Evolutionary conservation across 108 stramenopile genomes (phyloP).

Genomic region (Pelagomonas calceolata): DNA sequence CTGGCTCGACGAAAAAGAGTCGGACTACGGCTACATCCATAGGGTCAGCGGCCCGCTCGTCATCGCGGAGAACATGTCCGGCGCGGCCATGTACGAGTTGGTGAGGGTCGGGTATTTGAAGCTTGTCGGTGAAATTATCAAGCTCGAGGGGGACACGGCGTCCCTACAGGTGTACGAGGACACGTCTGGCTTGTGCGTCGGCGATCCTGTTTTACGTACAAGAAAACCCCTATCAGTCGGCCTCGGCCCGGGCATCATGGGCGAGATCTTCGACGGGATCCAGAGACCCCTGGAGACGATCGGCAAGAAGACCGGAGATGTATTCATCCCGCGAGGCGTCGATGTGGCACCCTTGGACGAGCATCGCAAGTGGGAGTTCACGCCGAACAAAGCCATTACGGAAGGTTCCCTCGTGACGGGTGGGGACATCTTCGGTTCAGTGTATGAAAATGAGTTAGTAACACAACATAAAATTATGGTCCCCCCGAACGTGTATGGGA

Average conservation of each 20-base stretch:
- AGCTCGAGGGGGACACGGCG: slow-evolving; percentile 97
- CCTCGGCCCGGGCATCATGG: slow-evolving; percentile 99
- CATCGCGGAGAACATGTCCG: slow-evolving; percentile 95
- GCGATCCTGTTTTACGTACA: slow-evolving; percentile 86
- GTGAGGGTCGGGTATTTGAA: slow-evolving; percentile 97
- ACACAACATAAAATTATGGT: slow-evolving; percentile 90
- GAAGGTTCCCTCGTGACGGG: slow-evolving; percentile 85
- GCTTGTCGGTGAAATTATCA: slow-evolving; percentile 99
- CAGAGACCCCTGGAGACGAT: slow-evolving; percentile 96
- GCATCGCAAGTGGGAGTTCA: slow-evolving; percentile 80
- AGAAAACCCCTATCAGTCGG: slow-evolving; percentile 91
- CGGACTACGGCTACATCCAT: slow-evolving; percentile 96
- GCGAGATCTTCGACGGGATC: slow-evolving; percentile 99
- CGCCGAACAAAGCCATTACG: slow-evolving; percentile 63
- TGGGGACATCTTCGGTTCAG: slow-evolving; percentile 86
- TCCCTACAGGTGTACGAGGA: slow-evolving; percentile 98
- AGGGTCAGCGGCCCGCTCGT: slow-evolving; percentile 95
- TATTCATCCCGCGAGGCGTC: slow-evolving; percentile 90
- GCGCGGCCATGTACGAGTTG: slow-evolving; percentile 91
- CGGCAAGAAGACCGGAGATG: slow-evolving; percentile 54
- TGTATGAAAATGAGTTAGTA: slow-evolving; percentile 97
- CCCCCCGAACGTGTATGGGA: slow-evolving; percentile 95
- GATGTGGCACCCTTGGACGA: slow-evolving; percentile 84
- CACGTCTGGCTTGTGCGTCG: slow-evolving; percentile 93
- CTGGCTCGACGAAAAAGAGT: slow-evolving; percentile 61